A percentile compares a stretch with the other conserved stretches of the same genome.
Evolutionary conservation across 2,329 filamentous ascomycete genomes (phyloP).

Genomic region (Xylaria sp.): DNA sequence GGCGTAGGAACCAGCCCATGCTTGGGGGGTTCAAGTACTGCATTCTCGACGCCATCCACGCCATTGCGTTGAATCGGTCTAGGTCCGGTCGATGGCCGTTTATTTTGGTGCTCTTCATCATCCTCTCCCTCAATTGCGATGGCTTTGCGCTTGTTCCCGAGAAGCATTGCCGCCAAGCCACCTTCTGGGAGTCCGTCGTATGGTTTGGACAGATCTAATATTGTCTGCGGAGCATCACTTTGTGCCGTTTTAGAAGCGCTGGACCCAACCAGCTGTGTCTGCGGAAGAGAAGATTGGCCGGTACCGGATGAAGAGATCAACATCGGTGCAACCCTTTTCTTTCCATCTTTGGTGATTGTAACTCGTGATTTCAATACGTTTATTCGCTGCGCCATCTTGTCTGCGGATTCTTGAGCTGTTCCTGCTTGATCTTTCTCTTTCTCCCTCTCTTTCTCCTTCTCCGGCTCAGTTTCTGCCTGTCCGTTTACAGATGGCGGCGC

Average conservation of each 20-base stretch:
- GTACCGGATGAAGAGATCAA: constrained; percentile 90
- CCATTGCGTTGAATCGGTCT: constrained; percentile 81
- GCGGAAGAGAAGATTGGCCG: constrained; percentile 87
- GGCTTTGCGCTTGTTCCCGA: constrained; percentile 93
- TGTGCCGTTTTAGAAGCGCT: constrained; percentile 71
- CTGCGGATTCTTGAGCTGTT: constrained; percentile 59
- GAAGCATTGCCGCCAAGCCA: constrained; percentile 83
- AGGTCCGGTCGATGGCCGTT: constrained; percentile 72
- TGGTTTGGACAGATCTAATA: constrained; percentile 90
- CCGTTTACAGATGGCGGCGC: constrained; percentile 51
- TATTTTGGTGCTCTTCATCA: constrained; percentile 67
- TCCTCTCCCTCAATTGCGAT: constrained; percentile 79
- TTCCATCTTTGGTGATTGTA: constrained; percentile 95
- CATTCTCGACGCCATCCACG: constrained; percentile 80
- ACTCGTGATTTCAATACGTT: constrained; percentile 85
- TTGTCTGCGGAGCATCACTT: constrained; percentile 80
- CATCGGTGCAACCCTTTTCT: constrained; percentile 92
- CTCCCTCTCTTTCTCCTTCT: constrained; percentile 47
- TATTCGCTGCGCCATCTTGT: constrained; percentile 66
- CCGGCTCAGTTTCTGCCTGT: constrained; percentile 44
- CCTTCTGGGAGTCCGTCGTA: constrained; percentile 93
- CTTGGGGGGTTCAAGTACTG: constrained; percentile 68
- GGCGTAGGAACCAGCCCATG: constrained; percentile 76
- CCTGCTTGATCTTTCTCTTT: constrained; percentile 47
- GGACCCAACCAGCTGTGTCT: constrained; percentile 86